Conservation (phyloP, 306 rosid species). For the Prunus mongolica region DNA sequence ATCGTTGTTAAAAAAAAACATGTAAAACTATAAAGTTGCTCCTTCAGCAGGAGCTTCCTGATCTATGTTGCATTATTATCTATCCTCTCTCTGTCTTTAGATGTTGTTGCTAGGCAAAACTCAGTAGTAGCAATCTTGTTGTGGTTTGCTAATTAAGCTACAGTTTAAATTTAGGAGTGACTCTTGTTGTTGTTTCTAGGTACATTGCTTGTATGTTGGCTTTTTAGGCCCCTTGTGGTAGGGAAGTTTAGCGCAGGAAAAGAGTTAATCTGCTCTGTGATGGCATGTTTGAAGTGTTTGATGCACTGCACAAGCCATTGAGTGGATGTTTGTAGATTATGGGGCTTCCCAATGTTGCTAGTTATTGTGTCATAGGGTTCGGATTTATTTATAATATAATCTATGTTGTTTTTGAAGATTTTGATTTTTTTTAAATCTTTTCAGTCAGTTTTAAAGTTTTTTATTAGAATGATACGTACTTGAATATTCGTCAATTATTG, state of each 20-base stretch:
- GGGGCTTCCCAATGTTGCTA: conserved; percentile 9
- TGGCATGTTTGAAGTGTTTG: background rate
- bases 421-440: background rate
- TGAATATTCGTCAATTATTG: background rate
- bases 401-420: background rate
- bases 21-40: background rate
- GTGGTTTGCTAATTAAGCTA: conserved; percentile 2
- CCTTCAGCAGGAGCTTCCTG: background rate
- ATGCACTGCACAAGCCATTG: background rate
- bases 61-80: background rate
- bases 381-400: background rate
- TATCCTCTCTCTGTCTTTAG: background rate
- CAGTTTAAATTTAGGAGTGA: background rate
- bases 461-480: background rate
- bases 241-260: conserved; percentile 5
- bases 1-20: background rate
- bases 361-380: background rate
- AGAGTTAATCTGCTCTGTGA: background rate
- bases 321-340: conserved; percentile 4
- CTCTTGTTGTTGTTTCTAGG: conserved; percentile 1
- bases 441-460: background rate
- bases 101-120: conserved; percentile 10
- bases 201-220: background rate
- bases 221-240: background rate
- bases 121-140: background rate